A percentile compares a stretch with the other conserved stretches of the same genome.
These are phyloP conservation scores for Conringia planisiliqua DNA, from an alignment of 345 rosid genomes.

Conservation along the genomic window DNA sequence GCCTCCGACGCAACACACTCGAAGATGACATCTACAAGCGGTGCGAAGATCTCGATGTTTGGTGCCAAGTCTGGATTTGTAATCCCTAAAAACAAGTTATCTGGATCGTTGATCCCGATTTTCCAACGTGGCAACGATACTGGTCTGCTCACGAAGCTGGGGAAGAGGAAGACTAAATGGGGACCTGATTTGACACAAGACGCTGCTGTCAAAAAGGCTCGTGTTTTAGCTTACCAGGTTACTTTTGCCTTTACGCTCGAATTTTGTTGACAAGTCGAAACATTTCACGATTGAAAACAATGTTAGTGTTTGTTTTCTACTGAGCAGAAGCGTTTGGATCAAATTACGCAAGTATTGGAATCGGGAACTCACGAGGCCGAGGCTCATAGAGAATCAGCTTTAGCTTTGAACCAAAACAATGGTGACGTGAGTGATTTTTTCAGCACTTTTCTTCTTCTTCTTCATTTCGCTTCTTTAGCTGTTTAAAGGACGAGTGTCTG, in stretches of 20 bases:
- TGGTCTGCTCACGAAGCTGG: constrained; percentile 43
- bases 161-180: constrained; percentile 83
- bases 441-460: not conserved
- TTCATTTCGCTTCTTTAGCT: not conserved
- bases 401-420: constrained; percentile 33
- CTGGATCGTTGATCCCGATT: constrained; percentile 78
- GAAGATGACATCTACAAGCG: constrained; percentile 45
- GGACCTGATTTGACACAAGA: constrained; percentile 71
- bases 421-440: constrained; percentile 39
- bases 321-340: constrained; percentile 95
- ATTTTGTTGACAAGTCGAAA: not conserved
- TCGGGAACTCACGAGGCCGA: constrained; percentile 48
- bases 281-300: not conserved
- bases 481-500: not conserved
- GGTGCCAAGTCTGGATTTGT: constrained; percentile 80
- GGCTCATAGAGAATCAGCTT: constrained; percentile 30
- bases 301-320: constrained; percentile 44
- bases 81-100: constrained; percentile 86
- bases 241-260: not conserved
- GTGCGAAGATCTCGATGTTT: constrained; percentile 67
- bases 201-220: constrained; percentile 51
- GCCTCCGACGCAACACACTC: not conserved
- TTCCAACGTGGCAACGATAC: constrained; percentile 50
- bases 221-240: constrained; percentile 88
- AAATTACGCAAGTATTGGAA: constrained; percentile 58